phyloP scores from a whole-genome alignment of 1,139 yeast species.

The Yamadazyma siamensis region DNA sequence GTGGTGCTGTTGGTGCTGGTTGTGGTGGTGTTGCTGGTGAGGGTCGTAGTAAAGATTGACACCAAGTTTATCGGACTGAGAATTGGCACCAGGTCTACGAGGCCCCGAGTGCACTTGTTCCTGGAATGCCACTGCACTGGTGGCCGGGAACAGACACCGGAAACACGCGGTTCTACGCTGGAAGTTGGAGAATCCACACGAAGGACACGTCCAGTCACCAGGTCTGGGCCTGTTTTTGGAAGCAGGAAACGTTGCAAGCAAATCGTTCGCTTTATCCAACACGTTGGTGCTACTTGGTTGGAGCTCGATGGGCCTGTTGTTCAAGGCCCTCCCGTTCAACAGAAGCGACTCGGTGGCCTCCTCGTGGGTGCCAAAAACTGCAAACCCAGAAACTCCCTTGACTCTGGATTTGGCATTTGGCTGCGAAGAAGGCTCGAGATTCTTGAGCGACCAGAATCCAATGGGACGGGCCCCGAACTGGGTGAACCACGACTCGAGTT shows the following conservation, averaged over 20 bases:
- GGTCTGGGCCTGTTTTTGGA: constrained; percentile 91
- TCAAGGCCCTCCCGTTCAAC: constrained; percentile 75
- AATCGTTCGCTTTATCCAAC: constrained; percentile 76
- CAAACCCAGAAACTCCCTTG: constrained; percentile 67
- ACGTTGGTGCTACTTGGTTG: constrained; percentile 81
- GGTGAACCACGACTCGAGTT: constrained; percentile 87
- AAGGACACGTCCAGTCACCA: constrained; percentile 97
- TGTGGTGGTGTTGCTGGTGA: constrained; percentile 4
- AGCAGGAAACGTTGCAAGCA: constrained; percentile 81
- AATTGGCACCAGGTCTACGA: background rate
- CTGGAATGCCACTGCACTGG: constrained; percentile 64
- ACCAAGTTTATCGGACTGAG: no score
- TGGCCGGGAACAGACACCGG: constrained; percentile 87
- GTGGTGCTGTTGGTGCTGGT: constrained; percentile 4
- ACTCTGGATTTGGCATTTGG: constrained; percentile 10
- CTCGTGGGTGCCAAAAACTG: constrained; percentile 78
- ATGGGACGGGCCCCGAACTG: constrained; percentile 84
- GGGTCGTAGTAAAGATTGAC: no score
- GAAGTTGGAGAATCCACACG: constrained; percentile 92
- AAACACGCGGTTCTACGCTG: constrained; percentile 94
- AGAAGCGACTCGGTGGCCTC: constrained; percentile 77
- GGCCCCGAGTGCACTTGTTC: constrained; percentile 31
- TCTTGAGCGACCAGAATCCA: constrained; percentile 84
- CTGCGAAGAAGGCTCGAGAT: constrained; percentile 33
- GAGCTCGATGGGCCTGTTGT: constrained; percentile 75